Evolutionary conservation across 768 basidiomycete genomes (phyloP), one percentile per base, ranked within the genome.

Genomic region (Amanita pallidorosea): DNA sequence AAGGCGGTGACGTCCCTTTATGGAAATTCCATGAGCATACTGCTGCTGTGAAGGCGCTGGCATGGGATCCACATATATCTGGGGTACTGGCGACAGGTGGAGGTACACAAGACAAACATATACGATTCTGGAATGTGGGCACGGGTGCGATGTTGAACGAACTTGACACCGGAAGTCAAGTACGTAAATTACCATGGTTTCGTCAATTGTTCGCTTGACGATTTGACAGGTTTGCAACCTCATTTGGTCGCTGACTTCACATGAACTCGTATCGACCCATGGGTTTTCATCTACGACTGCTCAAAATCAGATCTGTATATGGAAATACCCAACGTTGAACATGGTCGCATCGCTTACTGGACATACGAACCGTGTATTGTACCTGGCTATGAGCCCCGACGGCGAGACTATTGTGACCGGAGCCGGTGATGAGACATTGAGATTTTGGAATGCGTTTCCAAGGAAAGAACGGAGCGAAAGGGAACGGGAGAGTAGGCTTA

Each of bases 401-500:
- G 93, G 94, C 15, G 91, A 95, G 69, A 98, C 94, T 0, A 97
- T 98, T 55, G 96, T 97, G 23, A 98, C 94, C 0, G 95, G 95
- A 13, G 95, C 95, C 0, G 95, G 95, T 0, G 95, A 99, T 64
- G 95, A 98, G 69, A 99, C 95, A 3, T 68, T 99, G 48, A 68
- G 93, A 55, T 98, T 98, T 67, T 98, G 95, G 95, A 95, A 92
- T 64, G 93, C 92, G 0, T 97, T 99, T 61, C 88, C 88, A n/a
- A 83, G 80, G 66, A 77, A 71, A 56, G 83, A 82, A 57, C 67
- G 63, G 47, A 61, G 63, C 13, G 65, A 64, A 51, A 56, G 70
- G 38, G 67, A 65, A 49, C 59, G 60, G 50, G 75, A 71, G 47
- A 76, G 76, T 56, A 60, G 65, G 50, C 55, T 79, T 55, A 76